These are phyloP conservation scores for Lactifluus pinguis DNA, from an alignment of 768 basidiomycete genomes.

Conservation along the genomic window DNA sequence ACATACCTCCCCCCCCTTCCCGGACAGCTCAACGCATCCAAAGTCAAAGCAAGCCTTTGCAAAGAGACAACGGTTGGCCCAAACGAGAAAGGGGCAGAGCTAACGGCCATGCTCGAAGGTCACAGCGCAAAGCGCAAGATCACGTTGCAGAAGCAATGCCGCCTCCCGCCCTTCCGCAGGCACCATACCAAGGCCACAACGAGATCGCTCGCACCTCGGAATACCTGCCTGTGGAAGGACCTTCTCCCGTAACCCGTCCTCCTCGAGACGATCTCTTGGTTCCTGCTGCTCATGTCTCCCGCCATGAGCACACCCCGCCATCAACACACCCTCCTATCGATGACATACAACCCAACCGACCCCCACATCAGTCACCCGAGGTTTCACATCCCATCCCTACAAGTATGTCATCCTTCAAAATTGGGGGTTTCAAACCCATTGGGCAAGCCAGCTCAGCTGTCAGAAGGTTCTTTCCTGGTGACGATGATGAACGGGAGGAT, in stretches of 20 bases:
- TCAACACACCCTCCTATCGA: not conserved
- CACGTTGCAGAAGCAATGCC: slow-evolving; percentile 13
- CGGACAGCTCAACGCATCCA: slow-evolving; percentile 8
- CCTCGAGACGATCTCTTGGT: slow-evolving; percentile 8
- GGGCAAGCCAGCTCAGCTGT: slow-evolving; percentile 45
- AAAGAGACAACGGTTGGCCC: slow-evolving; percentile 21
- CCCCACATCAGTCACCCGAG: slow-evolving; percentile 2
- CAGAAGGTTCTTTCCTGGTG: slow-evolving; percentile 75
- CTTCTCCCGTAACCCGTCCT: not conserved
- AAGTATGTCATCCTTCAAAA: slow-evolving; percentile 25
- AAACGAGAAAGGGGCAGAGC: slow-evolving; percentile 17
- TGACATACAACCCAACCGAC: slow-evolving; percentile 6
- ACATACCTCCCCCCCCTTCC: slow-evolving; percentile 6
- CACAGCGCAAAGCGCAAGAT: slow-evolving; percentile 1
- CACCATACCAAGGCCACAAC: not conserved
- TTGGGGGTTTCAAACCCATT: slow-evolving; percentile 61
- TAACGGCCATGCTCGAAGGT: slow-evolving; percentile 10
- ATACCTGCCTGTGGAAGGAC: slow-evolving; percentile 2
- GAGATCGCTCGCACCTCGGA: not conserved
- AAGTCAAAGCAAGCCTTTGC: slow-evolving; percentile 12
- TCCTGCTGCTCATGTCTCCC: slow-evolving; percentile 1
- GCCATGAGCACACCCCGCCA: slow-evolving; percentile 1
- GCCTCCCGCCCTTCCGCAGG: slow-evolving; percentile 15
- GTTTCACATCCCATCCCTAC: not conserved
- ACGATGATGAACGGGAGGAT: slow-evolving; percentile 50